Percentiles rank a stretch among this genome's conserved stretches.
phyloP scores from a whole-genome alignment of 352 stramenopile species.

The Globisporangium cystogenes region DNA sequence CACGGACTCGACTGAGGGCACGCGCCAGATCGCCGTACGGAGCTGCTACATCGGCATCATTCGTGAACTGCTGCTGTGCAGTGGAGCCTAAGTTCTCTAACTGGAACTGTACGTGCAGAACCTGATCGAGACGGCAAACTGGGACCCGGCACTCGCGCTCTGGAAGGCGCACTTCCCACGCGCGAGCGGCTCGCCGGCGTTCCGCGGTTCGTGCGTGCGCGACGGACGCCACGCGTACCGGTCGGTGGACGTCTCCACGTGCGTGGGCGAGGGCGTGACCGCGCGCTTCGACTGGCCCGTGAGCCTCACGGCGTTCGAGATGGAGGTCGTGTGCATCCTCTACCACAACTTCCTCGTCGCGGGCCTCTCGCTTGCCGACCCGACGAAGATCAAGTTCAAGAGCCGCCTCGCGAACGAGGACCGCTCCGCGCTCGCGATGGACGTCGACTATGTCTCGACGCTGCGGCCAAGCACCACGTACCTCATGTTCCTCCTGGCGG shows the following conservation, averaged over 20 bases:
- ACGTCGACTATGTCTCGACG: constrained; percentile 72
- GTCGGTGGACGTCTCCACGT: constrained; percentile 52
- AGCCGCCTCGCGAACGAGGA: constrained; percentile 71
- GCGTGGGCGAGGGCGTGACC: constrained; percentile 49
- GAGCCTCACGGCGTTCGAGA: constrained; percentile 52
- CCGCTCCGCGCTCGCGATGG: constrained; percentile 30
- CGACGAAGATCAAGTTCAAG: constrained; percentile 50
- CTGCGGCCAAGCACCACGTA: constrained; percentile 71
- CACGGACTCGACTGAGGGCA: constrained; percentile 35
- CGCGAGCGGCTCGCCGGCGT: constrained; percentile 29
- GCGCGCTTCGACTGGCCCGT: constrained; percentile 62
- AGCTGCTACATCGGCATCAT: too few species aligned
- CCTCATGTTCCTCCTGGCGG: constrained; percentile 62
- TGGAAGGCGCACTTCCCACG: constrained; percentile 40
- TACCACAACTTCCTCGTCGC: constrained; percentile 66
- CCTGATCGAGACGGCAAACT: constrained; percentile 43
- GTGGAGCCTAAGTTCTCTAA: neutral
- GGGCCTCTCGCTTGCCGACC: constrained; percentile 57
- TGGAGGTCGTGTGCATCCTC: constrained; percentile 73
- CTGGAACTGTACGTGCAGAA: constrained; percentile 16
- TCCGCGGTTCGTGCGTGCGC: constrained; percentile 73
- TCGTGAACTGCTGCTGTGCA: neutral
- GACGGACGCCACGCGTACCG: constrained; percentile 74
- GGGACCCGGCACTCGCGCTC: constrained; percentile 44
- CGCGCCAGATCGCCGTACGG: constrained; percentile 58